Percentiles rank a stretch among this genome's conserved stretches.
Evolutionary conservation across 148 eudicot species (phyloP).

Genomic region (Talinum fruticosum): DNA sequence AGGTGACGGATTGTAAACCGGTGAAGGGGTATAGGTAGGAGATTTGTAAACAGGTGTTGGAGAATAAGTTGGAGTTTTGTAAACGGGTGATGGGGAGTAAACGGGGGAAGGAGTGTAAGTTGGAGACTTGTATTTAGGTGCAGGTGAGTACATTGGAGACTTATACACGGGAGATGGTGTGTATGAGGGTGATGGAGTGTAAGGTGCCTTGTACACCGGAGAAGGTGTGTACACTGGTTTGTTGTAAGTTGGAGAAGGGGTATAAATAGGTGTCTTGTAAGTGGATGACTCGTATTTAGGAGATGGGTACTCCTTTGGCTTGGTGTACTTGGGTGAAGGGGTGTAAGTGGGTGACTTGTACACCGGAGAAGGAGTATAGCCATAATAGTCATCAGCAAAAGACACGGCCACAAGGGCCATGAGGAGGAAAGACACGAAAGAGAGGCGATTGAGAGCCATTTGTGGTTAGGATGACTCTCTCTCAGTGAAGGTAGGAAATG

Average conservation of each 20-base stretch:
- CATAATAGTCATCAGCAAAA: conserved; percentile 7
- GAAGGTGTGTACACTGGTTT: not conserved
- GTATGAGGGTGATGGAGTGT: conserved; percentile 9
- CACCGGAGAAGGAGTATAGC: not conserved
- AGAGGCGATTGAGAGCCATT: conserved; percentile 8
- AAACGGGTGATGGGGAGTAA: not conserved
- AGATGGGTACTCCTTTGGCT: too few species aligned
- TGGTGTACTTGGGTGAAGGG: not conserved
- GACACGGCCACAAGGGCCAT: not conserved
- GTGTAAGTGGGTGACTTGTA: conserved; percentile 1
- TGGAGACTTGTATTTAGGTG: not conserved
- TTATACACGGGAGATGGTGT: conserved; percentile 6
- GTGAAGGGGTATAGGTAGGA: not conserved
- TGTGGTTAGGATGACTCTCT: not conserved
- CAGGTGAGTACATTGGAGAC: not conserved
- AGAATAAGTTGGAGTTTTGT: not conserved
- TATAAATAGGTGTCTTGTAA: not conserved
- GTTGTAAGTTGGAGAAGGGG: not conserved
- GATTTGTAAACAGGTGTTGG: not conserved
- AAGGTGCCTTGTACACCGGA: not conserved
- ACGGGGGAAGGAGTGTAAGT: not conserved
- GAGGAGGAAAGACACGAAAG: conserved; percentile 7
- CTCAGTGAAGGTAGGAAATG: not conserved
- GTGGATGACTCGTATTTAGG: too few species aligned
- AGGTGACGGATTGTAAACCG: not conserved